Conservation (phyloP, 495 filamentous ascomycete species). For the Aspergillus ellipticus region DNA sequence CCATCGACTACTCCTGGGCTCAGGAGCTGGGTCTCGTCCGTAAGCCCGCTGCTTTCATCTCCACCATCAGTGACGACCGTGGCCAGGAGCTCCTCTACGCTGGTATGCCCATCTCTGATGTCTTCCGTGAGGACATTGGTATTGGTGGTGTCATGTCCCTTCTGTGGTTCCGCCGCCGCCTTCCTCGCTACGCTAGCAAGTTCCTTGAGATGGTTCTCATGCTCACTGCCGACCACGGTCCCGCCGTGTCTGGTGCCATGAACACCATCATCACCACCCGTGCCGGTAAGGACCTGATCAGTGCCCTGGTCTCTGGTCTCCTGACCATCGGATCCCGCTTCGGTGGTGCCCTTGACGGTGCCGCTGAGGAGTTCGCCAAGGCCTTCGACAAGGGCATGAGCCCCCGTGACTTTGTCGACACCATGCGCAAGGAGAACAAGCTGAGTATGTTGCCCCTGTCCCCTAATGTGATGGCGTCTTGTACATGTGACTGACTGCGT, state of each 20-base stretch:
- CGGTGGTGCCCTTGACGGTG: conserved; percentile 96
- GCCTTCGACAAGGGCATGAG: conserved; percentile 96
- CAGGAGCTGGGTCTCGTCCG: conserved; percentile 99
- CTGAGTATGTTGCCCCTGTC: conserved; percentile 61
- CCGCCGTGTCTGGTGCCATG: conserved; percentile 98
- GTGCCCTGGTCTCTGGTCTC: conserved; percentile 89
- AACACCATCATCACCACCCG: conserved; percentile 99
- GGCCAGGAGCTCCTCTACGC: conserved; percentile 98
- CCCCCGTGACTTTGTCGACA: conserved; percentile 98
- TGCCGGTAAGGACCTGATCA: conserved; percentile 98
- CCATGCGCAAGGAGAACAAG: conserved; percentile 99
- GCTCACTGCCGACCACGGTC: conserved; percentile 98
- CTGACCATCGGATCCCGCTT: conserved; percentile 97
- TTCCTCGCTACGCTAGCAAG: conserved; percentile 93
- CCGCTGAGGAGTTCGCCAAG: conserved; percentile 97
- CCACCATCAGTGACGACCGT: conserved; percentile 99
- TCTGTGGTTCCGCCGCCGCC: conserved; percentile 98
- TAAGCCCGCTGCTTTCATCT: conserved; percentile 99
- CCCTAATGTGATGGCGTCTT: not conserved
- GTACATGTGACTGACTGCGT: conserved; percentile 25
- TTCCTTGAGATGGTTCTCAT: conserved; percentile 99
- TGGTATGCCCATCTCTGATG: conserved; percentile 98
- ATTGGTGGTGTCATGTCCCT: conserved; percentile 99
- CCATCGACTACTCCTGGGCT: conserved; percentile 99
- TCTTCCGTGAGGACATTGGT: conserved; percentile 97